Evolutionary conservation across 2,329 filamentous ascomycete genomes (phyloP).

Genomic region (Lasiodiplodia theobromae): DNA sequence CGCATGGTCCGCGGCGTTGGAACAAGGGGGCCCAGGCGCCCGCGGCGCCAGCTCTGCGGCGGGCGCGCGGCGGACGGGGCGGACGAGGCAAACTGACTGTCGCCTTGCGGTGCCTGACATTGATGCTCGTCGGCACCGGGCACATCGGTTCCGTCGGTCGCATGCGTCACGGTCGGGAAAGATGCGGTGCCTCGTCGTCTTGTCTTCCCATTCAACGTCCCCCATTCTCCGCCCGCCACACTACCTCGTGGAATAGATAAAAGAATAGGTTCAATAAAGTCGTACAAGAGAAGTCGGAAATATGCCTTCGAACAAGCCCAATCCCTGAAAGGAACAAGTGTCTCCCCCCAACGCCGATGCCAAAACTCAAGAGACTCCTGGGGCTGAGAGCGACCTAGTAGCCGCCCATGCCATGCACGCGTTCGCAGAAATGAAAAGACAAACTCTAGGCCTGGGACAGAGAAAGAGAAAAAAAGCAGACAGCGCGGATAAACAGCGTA

Average conservation of each 20-base stretch:
- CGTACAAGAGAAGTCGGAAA: slow-evolving; percentile 20
- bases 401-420: slow-evolving; percentile 23
- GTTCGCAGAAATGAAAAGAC: slow-evolving; percentile 22
- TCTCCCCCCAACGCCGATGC: slow-evolving; percentile 19
- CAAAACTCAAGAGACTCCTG: slow-evolving; percentile 17
- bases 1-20: slow-evolving; percentile 13
- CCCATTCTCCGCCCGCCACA: slow-evolving; percentile 6
- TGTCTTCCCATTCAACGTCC: not conserved
- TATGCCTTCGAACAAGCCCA: slow-evolving; percentile 10
- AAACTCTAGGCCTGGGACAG: slow-evolving; percentile 16
- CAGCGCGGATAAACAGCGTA: not conserved
- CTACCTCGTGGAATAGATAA: not conserved
- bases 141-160: not conserved
- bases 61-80: slow-evolving; percentile 12
- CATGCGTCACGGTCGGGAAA: not conserved
- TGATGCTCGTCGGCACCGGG: not conserved
- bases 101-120: slow-evolving; percentile 1
- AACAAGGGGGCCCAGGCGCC: slow-evolving; percentile 8
- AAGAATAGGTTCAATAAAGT: slow-evolving; percentile 15
- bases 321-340: slow-evolving; percentile 10
- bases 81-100: not conserved
- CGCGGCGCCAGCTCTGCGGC: slow-evolving; percentile 11
- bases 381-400: slow-evolving; percentile 10
- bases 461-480: not conserved
- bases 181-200: not conserved